These are phyloP conservation scores for Trypanosomatidae sp. DNA, from an alignment of 208 protist species.

Conservation along the genomic window DNA sequence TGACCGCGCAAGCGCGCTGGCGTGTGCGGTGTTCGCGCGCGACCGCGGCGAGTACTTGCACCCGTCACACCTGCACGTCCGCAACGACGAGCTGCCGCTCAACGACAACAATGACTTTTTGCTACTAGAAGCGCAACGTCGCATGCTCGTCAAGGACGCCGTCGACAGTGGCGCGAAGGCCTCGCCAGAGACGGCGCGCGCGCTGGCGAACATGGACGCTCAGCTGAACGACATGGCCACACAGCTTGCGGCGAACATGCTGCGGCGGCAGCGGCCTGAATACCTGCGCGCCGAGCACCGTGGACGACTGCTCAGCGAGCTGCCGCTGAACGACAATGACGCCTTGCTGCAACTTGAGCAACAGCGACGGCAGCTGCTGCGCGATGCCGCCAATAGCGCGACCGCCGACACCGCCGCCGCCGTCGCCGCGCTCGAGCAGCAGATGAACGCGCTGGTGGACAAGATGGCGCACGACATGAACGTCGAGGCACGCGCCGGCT, in stretches of 20 bases:
- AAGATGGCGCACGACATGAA: slow-evolving; percentile 53
- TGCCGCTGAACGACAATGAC: slow-evolving; percentile 36
- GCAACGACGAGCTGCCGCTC: slow-evolving; percentile 38
- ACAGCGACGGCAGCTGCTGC: slow-evolving; percentile 33
- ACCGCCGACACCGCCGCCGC: slow-evolving; percentile 17
- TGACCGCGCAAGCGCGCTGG: slow-evolving; percentile 34
- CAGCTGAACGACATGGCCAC: slow-evolving; percentile 18
- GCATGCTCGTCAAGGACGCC: slow-evolving; percentile 40
- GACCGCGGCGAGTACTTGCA: slow-evolving; percentile 45
- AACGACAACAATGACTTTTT: slow-evolving; percentile 39
- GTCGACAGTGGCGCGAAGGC: slow-evolving; percentile 14
- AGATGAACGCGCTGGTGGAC: slow-evolving; percentile 52
- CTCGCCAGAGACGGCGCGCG: slow-evolving; percentile 4
- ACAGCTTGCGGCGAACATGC: slow-evolving; percentile 18
- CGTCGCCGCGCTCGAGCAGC: slow-evolving; percentile 36
- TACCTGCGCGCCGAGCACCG: slow-evolving; percentile 50
- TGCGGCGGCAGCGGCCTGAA: slow-evolving; percentile 21
- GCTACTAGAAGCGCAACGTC: slow-evolving; percentile 27
- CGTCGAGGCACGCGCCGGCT: slow-evolving; percentile 39
- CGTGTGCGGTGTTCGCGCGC: slow-evolving; percentile 12
- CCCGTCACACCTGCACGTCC: slow-evolving; percentile 37
- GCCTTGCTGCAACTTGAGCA: slow-evolving; percentile 44
- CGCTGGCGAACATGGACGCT: too few species aligned
- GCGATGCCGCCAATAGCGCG: slow-evolving; percentile 8
- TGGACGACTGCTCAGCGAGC: slow-evolving; percentile 27